Percentiles rank a stretch among this genome's conserved stretches.
These are phyloP conservation scores for Diddensiella caesifluorescens DNA, from an alignment of 805 yeast species.

Conservation along the genomic window DNA sequence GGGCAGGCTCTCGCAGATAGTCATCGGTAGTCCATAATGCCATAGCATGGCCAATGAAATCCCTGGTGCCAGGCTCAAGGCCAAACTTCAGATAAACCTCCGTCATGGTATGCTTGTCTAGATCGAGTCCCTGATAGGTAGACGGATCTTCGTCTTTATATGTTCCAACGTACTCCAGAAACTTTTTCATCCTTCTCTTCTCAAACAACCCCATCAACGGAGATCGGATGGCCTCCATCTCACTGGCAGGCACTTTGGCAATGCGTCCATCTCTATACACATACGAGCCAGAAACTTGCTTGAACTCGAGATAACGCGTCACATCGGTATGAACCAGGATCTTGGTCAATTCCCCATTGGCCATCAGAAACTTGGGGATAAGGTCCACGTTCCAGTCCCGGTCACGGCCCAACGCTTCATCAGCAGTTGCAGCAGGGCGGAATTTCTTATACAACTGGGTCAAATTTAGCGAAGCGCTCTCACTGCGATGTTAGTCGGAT, in stretches of 20 bases:
- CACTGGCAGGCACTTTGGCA: constrained; percentile 92
- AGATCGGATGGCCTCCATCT: constrained; percentile 83
- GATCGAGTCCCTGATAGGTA: constrained; percentile 78
- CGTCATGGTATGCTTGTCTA: constrained; percentile 86
- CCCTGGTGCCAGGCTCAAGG: constrained; percentile 86
- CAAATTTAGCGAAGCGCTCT: constrained; percentile 33
- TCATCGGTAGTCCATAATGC: constrained; percentile 93
- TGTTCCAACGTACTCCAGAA: constrained; percentile 78
- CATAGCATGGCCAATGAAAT: constrained; percentile 98
- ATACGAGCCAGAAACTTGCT: constrained; percentile 92
- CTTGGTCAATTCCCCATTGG: constrained; percentile 94
- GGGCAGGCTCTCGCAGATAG: constrained; percentile 80
- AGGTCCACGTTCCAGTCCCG: constrained; percentile 98
- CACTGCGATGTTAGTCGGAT: too few relatives aligned
- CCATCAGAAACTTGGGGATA: constrained; percentile 95
- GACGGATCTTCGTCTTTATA: constrained; percentile 72
- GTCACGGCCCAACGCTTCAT: constrained; percentile 71
- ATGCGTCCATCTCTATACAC: constrained; percentile 86
- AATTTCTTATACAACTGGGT: constrained; percentile 69
- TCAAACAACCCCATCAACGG: constrained; percentile 95
- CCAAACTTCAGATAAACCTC: constrained; percentile 87
- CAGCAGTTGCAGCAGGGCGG: constrained; percentile 73
- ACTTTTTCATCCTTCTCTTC: constrained; percentile 89
- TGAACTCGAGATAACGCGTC: constrained; percentile 91
- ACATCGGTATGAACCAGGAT: constrained; percentile 94